These are phyloP conservation scores for Umbelopsis isabellina DNA, from an alignment of 192 early-diverging fungal species.

Conservation along the genomic window DNA sequence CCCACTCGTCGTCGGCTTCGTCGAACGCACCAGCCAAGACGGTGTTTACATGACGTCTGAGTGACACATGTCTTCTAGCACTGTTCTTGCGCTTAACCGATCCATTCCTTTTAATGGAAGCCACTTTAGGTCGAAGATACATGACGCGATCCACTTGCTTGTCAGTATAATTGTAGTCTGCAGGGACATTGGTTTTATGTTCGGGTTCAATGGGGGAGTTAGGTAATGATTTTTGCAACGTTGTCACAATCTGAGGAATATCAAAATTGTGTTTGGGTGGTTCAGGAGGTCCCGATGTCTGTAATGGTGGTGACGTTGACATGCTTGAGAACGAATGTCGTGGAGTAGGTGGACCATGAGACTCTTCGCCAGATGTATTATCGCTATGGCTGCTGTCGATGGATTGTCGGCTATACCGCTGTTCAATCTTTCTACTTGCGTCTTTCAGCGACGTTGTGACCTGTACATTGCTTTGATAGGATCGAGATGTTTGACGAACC, in stretches of 20 bases:
- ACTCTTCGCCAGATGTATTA: conserved; percentile 12
- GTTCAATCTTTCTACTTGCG: not conserved
- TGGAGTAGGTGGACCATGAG: not conserved
- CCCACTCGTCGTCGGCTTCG: conserved; percentile 15
- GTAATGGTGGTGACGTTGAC: not conserved
- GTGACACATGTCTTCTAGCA: conserved; percentile 14
- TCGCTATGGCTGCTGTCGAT: not conserved
- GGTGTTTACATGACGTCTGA: conserved; percentile 15
- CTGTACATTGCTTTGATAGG: conserved; percentile 1
- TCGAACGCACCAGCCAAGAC: not conserved
- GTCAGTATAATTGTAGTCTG: not conserved
- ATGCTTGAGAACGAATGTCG: not conserved
- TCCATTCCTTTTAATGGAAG: not conserved
- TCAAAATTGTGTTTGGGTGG: conserved; percentile 14
- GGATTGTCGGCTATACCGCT: not conserved
- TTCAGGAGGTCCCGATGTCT: not conserved
- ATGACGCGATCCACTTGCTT: not conserved
- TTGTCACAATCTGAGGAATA: conserved; percentile 14
- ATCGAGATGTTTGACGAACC: conserved; percentile 6
- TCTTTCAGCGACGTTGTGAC: not conserved
- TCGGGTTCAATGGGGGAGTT: not conserved
- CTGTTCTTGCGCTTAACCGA: not conserved
- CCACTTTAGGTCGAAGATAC: not conserved
- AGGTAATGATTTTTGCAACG: not conserved
- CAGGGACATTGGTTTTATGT: too few species aligned